phyloP scores from a whole-genome alignment of 176 grass and related monocot species.

The Typha latifolia region DNA sequence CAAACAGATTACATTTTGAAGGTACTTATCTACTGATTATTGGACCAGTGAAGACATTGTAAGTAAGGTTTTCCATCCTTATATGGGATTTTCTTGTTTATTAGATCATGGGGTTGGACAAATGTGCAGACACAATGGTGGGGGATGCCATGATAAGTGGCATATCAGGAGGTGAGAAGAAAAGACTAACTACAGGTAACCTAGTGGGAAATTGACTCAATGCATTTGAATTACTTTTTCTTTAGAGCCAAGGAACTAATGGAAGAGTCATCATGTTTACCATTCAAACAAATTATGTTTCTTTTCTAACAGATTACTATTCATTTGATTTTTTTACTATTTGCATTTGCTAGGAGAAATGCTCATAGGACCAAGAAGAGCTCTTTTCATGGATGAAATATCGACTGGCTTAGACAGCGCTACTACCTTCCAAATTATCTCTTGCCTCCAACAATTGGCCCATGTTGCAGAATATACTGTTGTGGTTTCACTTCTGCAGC shows the following conservation, averaged over 20 bases:
- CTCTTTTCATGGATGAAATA: conserved; percentile 91
- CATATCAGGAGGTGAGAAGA: conserved; percentile 92
- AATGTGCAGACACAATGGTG: conserved; percentile 56
- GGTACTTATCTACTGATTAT: conserved; percentile 26
- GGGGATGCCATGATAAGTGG: conserved; percentile 86
- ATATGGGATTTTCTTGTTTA: not conserved
- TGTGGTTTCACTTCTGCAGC: conserved; percentile 68
- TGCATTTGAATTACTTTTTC: not conserved
- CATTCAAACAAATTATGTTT: not conserved
- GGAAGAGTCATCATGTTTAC: no score
- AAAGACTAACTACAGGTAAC: conserved; percentile 75
- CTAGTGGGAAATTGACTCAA: not conserved
- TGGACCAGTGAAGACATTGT: not conserved
- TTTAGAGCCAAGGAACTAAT: no score
- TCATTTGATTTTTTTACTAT: not conserved
- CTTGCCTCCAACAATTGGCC: conserved; percentile 62
- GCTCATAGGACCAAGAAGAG: conserved; percentile 72
- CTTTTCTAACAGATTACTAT: not conserved
- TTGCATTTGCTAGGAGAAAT: conserved; percentile 49
- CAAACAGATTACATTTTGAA: conserved; percentile 92
- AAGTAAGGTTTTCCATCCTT: not conserved
- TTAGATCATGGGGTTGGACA: conserved; percentile 91
- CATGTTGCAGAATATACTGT: conserved; percentile 59
- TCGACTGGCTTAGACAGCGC: conserved; percentile 78
- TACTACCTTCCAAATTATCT: conserved; percentile 73